Base-by-base conservation (phyloP, 768 basidiomycete species). In the Leccinum ochraceum region DNA sequence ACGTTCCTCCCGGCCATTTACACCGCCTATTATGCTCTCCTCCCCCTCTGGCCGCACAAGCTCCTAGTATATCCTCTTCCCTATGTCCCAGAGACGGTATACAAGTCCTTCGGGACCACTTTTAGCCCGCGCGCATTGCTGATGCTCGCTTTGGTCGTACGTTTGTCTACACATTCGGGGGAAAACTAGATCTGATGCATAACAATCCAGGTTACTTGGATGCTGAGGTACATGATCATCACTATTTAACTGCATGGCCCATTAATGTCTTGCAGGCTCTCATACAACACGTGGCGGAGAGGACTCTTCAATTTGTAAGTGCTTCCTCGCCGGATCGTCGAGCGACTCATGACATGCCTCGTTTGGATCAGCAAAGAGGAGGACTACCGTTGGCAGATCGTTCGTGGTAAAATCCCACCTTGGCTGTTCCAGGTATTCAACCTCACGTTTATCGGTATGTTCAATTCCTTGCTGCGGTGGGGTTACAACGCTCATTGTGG, bases 331-430 rank as follows among this genome's bases (percentile, higher is more conserved):
- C 11, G 4, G 39, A 28, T 6, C 3, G 6, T 22, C 13, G 11
- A 28, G 17, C 2, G 3, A 22, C 22, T 53, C 2, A 64, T 26
- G 3, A 2, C 16, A 54, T 36, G 16, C 8, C n/a, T 61, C 49
- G 28, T 54, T 58, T 5, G 60, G 3, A 20, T 39, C 60, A 92
- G 90, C 7, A 80, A 83, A 28, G 92, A 91, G 26, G 94, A 96
- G 73, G 95, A 97, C 73, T 98, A 98, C 69, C 89, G 96, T 28
- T 98, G 95, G 92, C 84, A 79, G 2, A 77, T 94, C 39, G 79
- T 97, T 14, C 85, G 95, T 46, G 71, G 76, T 44, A 79, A 86
- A 53, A 69, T 89, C 4, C 83, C 86, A 14, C 55, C 71, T 2
- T 78, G 78, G 74, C 63, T 84, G 9, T 89, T 89, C 77, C 82